phyloP scores from a whole-genome alignment of 306 rosid genomes.

The Datisca glomerata region DNA sequence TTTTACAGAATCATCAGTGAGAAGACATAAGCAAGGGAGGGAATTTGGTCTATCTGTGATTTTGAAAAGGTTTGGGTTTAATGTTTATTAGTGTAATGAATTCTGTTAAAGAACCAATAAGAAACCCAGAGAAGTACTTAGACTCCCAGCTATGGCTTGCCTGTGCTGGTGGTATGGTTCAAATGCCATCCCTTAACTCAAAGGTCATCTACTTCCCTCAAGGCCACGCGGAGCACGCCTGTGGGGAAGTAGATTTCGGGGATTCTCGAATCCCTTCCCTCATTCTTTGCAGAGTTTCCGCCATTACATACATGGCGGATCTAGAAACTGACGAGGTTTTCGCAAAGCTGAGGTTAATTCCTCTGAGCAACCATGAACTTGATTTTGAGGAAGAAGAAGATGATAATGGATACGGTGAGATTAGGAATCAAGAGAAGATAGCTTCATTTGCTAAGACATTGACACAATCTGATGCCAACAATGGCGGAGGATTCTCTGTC shows the following conservation, averaged over 20 bases:
- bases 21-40: slow-evolving; percentile 5
- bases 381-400: slow-evolving; percentile 37
- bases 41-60: slow-evolving; percentile 11
- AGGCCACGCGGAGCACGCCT: slow-evolving; percentile 80
- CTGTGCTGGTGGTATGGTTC: slow-evolving; percentile 95
- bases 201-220: slow-evolving; percentile 88
- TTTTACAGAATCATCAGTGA: neutral
- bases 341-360: slow-evolving; percentile 46
- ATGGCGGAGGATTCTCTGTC: slow-evolving; percentile 96
- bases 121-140: slow-evolving; percentile 37
- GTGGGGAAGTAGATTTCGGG: slow-evolving; percentile 39
- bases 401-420: slow-evolving; percentile 28
- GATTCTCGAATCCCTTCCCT: slow-evolving; percentile 37
- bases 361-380: slow-evolving; percentile 37
- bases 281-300: slow-evolving; percentile 53
- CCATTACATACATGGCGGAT: slow-evolving; percentile 76
- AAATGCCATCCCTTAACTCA: slow-evolving; percentile 74
- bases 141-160: slow-evolving; percentile 96
- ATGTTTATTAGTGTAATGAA: slow-evolving; percentile 44
- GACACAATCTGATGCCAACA: slow-evolving; percentile 96
- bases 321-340: slow-evolving; percentile 80
- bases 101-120: slow-evolving; percentile 27
- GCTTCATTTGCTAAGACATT: slow-evolving; percentile 81
- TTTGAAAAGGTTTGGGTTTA: neutral
- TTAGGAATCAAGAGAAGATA: slow-evolving; percentile 41